Conservation (phyloP, 768 basidiomycete species). For the Suillus weaverae region DNA sequence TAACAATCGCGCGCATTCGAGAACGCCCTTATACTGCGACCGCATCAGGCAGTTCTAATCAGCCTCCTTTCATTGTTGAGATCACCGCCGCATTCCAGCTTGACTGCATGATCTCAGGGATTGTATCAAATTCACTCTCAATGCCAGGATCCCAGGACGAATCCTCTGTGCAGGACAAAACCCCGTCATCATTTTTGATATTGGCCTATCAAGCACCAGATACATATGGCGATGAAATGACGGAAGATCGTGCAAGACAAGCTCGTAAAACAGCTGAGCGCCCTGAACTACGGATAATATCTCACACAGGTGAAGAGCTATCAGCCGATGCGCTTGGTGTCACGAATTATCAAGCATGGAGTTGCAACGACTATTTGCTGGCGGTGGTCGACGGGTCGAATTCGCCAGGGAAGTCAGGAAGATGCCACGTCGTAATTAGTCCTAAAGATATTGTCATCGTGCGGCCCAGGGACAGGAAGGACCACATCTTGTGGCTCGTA, state of each 20-base stretch:
- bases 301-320: slow-evolving; percentile 84
- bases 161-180: slow-evolving; percentile 22
- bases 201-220: slow-evolving; percentile 86
- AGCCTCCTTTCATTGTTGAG: slow-evolving; percentile 72
- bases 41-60: slow-evolving; percentile 44
- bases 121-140: slow-evolving; percentile 71
- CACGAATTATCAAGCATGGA: slow-evolving; percentile 76
- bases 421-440: slow-evolving; percentile 80
- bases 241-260: slow-evolving; percentile 69
- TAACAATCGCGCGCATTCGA: slow-evolving; percentile 86
- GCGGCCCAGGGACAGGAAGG: slow-evolving; percentile 81
- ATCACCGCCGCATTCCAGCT: slow-evolving; percentile 90
- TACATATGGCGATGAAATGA: slow-evolving; percentile 62
- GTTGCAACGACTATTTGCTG: slow-evolving; percentile 89
- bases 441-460: slow-evolving; percentile 88
- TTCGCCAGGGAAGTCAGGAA: slow-evolving; percentile 28
- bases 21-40: slow-evolving; percentile 49
- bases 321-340: slow-evolving; percentile 82
- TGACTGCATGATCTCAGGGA: slow-evolving; percentile 93
- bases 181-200: slow-evolving; percentile 77
- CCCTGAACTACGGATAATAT: slow-evolving; percentile 94
- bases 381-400: slow-evolving; percentile 44
- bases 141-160: slow-evolving; percentile 19
- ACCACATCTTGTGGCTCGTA: slow-evolving; percentile 92
- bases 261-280: slow-evolving; percentile 82